These are phyloP conservation scores for Neckera pumila DNA, from an alignment of 225 moss, liverwort and hornwort genomes.

Conservation along the genomic window DNA sequence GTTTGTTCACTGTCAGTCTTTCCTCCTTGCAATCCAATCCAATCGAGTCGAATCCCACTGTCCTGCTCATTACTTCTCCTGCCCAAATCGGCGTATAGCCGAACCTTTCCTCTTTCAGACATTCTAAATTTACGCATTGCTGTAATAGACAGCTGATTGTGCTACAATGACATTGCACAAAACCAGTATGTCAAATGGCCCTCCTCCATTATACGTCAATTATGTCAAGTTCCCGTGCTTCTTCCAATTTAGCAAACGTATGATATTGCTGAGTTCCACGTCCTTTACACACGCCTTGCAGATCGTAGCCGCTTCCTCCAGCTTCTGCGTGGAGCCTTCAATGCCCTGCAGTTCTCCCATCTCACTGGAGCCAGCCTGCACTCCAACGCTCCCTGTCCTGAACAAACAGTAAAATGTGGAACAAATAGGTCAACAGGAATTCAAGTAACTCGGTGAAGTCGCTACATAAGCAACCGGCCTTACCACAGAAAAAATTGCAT, in stretches of 20 bases:
- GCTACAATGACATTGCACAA: not conserved
- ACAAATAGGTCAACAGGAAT: not conserved
- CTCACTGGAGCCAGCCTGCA: conserved; percentile 71
- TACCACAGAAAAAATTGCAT: not conserved
- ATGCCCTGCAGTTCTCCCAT: conserved; percentile 39
- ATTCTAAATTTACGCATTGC: not conserved
- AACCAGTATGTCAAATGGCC: not conserved
- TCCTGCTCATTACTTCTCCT: not conserved
- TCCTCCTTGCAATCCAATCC: not conserved
- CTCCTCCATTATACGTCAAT: conserved; percentile 11
- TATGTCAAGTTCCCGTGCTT: conserved; percentile 3
- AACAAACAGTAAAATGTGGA: not conserved
- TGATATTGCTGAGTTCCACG: conserved; percentile 20
- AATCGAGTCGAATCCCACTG: not conserved
- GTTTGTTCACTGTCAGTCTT: not conserved
- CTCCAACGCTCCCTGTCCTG: conserved; percentile 71
- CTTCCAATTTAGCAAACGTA: not conserved
- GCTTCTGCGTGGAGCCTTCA: not conserved
- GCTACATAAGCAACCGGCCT: not conserved
- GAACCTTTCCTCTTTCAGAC: not conserved
- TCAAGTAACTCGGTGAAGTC: not conserved
- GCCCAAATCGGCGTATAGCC: not conserved
- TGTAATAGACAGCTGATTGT: not conserved
- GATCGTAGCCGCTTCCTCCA: not conserved
- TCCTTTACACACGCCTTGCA: conserved; percentile 79